Evolutionary conservation across 2,329 filamentous ascomycete species (phyloP), one percentile per base, ranked within the genome.

Genomic region (Ophiostoma triangulosporum): DNA sequence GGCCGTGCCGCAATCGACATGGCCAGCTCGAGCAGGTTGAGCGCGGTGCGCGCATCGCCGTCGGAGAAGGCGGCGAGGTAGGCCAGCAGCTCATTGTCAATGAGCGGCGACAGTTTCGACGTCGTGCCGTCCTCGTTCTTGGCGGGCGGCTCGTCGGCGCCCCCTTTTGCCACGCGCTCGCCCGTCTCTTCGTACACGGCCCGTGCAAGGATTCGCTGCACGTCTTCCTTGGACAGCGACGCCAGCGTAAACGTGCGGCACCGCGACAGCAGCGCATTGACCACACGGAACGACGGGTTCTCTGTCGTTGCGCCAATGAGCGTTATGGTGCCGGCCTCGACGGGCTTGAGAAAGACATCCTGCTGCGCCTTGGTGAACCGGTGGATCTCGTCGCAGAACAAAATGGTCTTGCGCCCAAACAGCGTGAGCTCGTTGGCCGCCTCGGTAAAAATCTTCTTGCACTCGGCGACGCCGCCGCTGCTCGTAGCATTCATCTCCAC

Each of bases 361-460:
- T 98, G 93, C 66, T 97, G 93, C 0, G 83, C 77, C 69, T 95
- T 96, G 60, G 78, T 86, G 72, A 95, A 95, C 27, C 91, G 75
- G 68, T 95, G 89, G 48, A 96, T 93, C 72, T 97, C 93, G 69
- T 98, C 93, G 70, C 91, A 96, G 66, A 98, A 98, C 58, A 98
- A 81, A 58, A 98, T 95, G 0, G 93, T 97, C 69, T 87, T 91
- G 57, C 89, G 78, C 1, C 91, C 91, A 0, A 88, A 94, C 51
- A 97, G 72, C 1, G 74, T 71, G 48, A 89, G 70, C 65, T 97
- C 93, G 62, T 82, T 86, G 56, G 79, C 81, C 0, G 93, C 90
- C 60, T 96, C 89, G 22, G 75, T 72, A 62, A 97, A 96, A 53
- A 96, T 76, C 72, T 89, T 93, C 70, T 96, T 95, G 75, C 86